Conservation (phyloP, 129 eudicot species). For the Centaurea solstitialis region DNA sequence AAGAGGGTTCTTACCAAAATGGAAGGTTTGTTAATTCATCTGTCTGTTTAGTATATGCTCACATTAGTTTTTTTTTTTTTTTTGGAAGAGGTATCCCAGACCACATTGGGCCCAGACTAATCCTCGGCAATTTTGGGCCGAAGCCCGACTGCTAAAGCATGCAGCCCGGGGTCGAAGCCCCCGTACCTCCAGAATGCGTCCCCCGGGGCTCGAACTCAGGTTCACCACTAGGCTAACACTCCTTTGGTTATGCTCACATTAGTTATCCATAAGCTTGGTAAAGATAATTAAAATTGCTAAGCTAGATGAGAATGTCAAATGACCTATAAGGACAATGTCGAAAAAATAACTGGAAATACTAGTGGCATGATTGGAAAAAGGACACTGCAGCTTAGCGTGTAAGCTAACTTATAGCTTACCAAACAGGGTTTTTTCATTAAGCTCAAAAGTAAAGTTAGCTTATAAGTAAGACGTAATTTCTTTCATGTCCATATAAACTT, state of each 20-base stretch:
- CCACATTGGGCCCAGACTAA: too few species aligned
- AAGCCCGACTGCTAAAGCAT: too few species aligned
- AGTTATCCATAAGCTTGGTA: too few species aligned
- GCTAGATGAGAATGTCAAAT: not conserved
- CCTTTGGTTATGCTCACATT: too few species aligned
- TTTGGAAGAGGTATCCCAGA: too few species aligned
- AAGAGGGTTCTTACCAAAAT: slow-evolving; percentile 84
- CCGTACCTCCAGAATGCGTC: too few species aligned
- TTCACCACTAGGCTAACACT: too few species aligned
- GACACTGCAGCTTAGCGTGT: not conserved
- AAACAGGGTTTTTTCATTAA: not conserved
- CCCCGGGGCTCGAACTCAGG: too few species aligned
- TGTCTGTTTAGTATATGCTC: not conserved
- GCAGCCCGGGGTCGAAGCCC: too few species aligned
- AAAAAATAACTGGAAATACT: not conserved
- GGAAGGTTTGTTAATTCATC: slow-evolving; percentile 66
- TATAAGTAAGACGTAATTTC: not conserved
- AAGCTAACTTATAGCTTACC: not conserved
- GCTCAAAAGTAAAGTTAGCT: not conserved
- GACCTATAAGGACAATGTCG: not conserved
- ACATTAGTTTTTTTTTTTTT: too few species aligned
- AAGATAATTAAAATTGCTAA: not conserved
- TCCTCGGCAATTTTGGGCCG: too few species aligned
- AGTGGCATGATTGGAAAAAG: too few species aligned
- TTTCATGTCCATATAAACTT: not conserved